A percentile compares a stretch with the other conserved stretches of the same genome.
These are phyloP conservation scores for Melanogaster broomeanus DNA, from an alignment of 768 basidiomycete genomes.

Conservation along the genomic window DNA sequence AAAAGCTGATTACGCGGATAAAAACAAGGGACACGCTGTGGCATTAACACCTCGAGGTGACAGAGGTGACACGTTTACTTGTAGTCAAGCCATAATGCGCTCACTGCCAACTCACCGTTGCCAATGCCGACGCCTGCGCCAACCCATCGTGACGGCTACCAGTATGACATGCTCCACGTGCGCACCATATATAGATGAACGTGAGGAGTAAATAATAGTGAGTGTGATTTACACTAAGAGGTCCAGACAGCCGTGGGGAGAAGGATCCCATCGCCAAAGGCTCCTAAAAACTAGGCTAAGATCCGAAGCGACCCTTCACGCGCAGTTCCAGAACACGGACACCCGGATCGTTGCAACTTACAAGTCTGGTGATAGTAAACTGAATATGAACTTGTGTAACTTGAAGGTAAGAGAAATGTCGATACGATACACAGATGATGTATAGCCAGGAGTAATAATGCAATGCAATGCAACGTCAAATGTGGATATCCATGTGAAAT, in stretches of 20 bases:
- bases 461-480: conserved; percentile 2
- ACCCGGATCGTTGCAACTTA: not conserved
- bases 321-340: not conserved
- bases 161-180: no score
- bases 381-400: no score
- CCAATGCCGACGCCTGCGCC: not conserved
- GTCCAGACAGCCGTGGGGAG: no score
- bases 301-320: not conserved
- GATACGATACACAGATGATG: conserved; percentile 18
- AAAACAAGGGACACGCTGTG: conserved; percentile 23
- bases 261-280: no score
- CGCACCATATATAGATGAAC: no score
- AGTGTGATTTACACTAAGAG: no score
- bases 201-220: no score
- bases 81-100: not conserved
- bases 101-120: no score
- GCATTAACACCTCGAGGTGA: conserved; percentile 15
- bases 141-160: not conserved
- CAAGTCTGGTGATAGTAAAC: conserved; percentile 1
- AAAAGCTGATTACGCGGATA: conserved; percentile 9
- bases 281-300: no score
- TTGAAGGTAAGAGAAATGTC: no score
- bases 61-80: not conserved
- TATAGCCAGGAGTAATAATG: conserved; percentile 7
- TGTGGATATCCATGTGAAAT: conserved; percentile 4